A percentile compares a stretch with the other conserved stretches of the same genome.
phyloP scores from a whole-genome alignment of 1,284 basidiomycete species.

The Hypsizygus ulmarius region DNA sequence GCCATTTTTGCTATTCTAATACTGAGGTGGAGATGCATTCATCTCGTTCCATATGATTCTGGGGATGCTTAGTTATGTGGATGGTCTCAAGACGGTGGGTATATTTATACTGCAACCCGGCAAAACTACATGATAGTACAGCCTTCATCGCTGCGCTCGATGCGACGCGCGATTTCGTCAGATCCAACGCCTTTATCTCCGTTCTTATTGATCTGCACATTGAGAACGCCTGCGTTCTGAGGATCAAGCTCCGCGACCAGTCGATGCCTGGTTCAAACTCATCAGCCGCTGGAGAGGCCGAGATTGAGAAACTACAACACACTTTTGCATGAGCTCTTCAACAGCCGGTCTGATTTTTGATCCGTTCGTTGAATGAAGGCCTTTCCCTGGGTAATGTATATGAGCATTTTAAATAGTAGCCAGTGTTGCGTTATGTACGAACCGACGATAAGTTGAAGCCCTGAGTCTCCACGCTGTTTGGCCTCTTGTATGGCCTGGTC shows the following conservation, averaged over 20 bases:
- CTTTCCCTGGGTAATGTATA: conserved; percentile 57
- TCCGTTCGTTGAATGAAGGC: conserved; percentile 80
- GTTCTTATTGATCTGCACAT: conserved; percentile 66
- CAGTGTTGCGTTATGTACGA: conserved; percentile 27
- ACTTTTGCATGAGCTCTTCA: conserved; percentile 84
- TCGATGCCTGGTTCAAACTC: conserved; percentile 51
- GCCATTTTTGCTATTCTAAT: too few relatives aligned
- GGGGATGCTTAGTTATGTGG: too few relatives aligned
- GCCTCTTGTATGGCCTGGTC: conserved; percentile 72
- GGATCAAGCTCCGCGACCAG: conserved; percentile 80
- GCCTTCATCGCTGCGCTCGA: conserved; percentile 54
- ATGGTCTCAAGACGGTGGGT: too few relatives aligned
- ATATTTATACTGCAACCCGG: too few relatives aligned
- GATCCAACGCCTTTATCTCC: conserved; percentile 48
- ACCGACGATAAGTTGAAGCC: conserved; percentile 89
- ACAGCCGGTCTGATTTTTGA: conserved; percentile 93
- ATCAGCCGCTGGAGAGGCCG: conserved; percentile 3
- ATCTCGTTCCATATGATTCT: too few relatives aligned
- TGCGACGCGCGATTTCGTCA: conserved; percentile 56
- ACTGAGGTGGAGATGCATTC: too few relatives aligned
- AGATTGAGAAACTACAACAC: conserved; percentile 20
- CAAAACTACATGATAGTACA: conserved; percentile 69
- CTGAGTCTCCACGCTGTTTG: conserved; percentile 59
- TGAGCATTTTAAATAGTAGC: neutral
- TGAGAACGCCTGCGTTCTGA: conserved; percentile 80